Percentiles rank a stretch among this genome's conserved stretches.
Conservation (phyloP, 2,329 filamentous ascomycete species). For the Cercospora zeae-maydis region DNA sequence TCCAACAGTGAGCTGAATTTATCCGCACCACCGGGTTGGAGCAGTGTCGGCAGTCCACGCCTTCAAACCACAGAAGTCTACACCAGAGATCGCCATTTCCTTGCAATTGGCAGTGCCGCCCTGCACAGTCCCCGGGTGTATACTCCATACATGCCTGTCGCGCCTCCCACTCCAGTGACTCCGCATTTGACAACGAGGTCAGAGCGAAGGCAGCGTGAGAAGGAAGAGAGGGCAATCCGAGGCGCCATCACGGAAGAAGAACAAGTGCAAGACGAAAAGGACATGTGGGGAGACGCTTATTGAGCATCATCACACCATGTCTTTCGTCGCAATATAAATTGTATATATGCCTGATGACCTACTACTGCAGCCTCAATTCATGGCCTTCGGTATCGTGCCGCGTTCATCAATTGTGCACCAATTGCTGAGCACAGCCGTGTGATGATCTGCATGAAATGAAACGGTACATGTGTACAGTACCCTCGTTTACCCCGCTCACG, state of each 20-base stretch:
- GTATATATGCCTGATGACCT: background rate
- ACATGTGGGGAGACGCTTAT: constrained; percentile 53
- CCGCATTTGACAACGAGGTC: constrained; percentile 67
- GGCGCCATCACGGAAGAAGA: constrained; percentile 58
- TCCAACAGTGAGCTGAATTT: background rate
- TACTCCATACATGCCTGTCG: constrained; percentile 75
- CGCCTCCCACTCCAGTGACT: constrained; percentile 70
- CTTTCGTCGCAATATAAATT: background rate
- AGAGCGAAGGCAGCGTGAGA: constrained; percentile 67
- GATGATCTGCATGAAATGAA: constrained; percentile 9
- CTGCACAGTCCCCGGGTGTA: constrained; percentile 43
- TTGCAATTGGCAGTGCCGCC: background rate
- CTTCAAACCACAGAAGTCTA: background rate
- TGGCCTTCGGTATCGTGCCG: background rate
- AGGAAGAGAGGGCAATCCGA: constrained; percentile 54
- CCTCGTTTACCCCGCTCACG: constrained; percentile 11
- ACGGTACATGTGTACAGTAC: background rate
- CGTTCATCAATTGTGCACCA: background rate
- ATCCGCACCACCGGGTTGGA: background rate
- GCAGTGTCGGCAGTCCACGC: background rate
- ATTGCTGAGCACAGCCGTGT: background rate
- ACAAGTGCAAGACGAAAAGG: constrained; percentile 57
- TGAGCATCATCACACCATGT: background rate
- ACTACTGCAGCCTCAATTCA: background rate
- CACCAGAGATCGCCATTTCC: background rate